These are phyloP conservation scores for Penicillium diatomitis DNA, from an alignment of 495 filamentous ascomycete genomes.

Conservation along the genomic window DNA sequence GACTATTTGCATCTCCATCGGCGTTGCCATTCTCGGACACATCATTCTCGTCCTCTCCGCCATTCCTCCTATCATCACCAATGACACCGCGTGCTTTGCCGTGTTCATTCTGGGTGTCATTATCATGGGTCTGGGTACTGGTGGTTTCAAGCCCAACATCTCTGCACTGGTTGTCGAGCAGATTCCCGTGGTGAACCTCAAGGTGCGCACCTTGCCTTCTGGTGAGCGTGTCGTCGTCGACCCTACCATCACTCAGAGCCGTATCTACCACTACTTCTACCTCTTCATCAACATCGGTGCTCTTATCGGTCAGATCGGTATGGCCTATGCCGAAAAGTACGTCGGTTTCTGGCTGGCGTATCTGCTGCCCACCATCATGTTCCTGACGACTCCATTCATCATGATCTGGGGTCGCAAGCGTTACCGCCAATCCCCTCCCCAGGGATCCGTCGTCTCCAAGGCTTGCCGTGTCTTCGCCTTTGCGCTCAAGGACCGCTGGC, in stretches of 20 bases:
- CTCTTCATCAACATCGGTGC: conserved; percentile 46
- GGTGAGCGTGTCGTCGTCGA: conserved; percentile 62
- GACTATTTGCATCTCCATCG: conserved; percentile 53
- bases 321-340: conserved; percentile 65
- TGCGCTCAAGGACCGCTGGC: conserved; percentile 55
- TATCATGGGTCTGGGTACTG: conserved; percentile 41
- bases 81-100: conserved; percentile 39
- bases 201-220: conserved; percentile 19
- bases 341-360: conserved; percentile 70
- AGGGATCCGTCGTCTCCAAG: conserved; percentile 54
- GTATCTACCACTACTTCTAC: conserved; percentile 36
- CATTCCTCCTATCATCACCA: conserved; percentile 49
- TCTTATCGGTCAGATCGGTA: conserved; percentile 40
- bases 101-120: conserved; percentile 54
- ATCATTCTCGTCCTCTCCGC: conserved; percentile 55
- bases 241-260: conserved; percentile 41
- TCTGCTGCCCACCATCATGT: conserved; percentile 49
- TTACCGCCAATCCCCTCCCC: conserved; percentile 49
- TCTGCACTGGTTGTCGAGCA: conserved; percentile 48
- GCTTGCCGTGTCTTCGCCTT: conserved; percentile 43
- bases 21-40: conserved; percentile 54
- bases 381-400: conserved; percentile 51
- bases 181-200: conserved; percentile 31
- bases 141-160: conserved; percentile 57
- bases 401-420: conserved; percentile 49